Conservation (phyloP, 2,329 filamentous ascomycete genomes). For the Neoscytalidium dimidiatum region DNA sequence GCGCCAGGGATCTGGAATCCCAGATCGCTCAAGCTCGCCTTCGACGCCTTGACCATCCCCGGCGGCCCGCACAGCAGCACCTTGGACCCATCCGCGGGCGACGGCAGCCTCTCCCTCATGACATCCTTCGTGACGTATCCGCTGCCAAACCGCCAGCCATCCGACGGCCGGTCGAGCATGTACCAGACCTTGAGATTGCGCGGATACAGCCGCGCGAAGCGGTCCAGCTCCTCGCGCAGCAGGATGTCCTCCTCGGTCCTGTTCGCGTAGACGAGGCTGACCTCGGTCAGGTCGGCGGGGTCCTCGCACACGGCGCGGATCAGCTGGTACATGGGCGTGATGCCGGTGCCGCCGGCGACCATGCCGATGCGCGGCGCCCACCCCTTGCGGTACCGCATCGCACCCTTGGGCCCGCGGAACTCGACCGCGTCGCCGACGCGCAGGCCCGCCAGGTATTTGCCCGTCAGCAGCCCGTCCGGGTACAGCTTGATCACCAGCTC, state of each 20-base stretch:
- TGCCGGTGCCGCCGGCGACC: slow-evolving; percentile 57
- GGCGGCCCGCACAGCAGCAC: slow-evolving; percentile 64
- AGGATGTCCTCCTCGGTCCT: slow-evolving; percentile 61
- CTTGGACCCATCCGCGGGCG: slow-evolving; percentile 50
- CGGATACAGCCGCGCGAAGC: slow-evolving; percentile 53
- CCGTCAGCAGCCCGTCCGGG: slow-evolving; percentile 53
- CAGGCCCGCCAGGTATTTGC: slow-evolving; percentile 51
- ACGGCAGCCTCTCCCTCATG: slow-evolving; percentile 53
- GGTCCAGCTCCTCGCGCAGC: slow-evolving; percentile 57
- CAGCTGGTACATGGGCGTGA: slow-evolving; percentile 62
- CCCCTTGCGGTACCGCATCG: slow-evolving; percentile 52
- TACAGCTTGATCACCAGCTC: slow-evolving; percentile 58
- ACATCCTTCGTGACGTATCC: slow-evolving; percentile 57
- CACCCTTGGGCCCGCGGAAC: slow-evolving; percentile 59
- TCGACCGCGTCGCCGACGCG: slow-evolving; percentile 52
- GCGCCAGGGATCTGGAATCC: slow-evolving; percentile 56
- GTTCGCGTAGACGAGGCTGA: slow-evolving; percentile 63
- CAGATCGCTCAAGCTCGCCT: slow-evolving; percentile 45
- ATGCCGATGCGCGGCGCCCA: slow-evolving; percentile 54
- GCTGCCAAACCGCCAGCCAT: slow-evolving; percentile 50
- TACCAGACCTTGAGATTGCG: slow-evolving; percentile 62
- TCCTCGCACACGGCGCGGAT: slow-evolving; percentile 66
- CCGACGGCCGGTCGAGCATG: slow-evolving; percentile 52
- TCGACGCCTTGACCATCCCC: slow-evolving; percentile 60
- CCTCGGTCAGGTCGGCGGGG: slow-evolving; percentile 56